Evolutionary conservation across 2,329 filamentous ascomycete species (phyloP), one percentile per base, ranked within the genome.

Genomic region (Colletotrichum destructivum): DNA sequence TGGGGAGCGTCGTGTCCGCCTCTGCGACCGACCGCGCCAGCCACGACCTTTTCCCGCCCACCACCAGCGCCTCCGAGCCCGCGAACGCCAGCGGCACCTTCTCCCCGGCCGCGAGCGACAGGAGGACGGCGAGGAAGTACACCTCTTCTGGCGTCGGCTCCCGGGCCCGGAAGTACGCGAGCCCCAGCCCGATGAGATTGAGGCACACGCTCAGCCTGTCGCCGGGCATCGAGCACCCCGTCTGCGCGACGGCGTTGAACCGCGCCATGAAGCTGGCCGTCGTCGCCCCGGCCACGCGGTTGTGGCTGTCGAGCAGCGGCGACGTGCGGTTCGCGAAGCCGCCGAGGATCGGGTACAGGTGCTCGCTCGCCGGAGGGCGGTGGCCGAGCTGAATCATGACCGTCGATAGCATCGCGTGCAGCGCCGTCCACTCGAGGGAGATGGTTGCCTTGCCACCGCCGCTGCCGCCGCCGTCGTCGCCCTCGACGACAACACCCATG

Each of bases 251-350:
- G 35, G 66, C 60, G 8, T 69, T 69, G 23, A 69, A 69, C 3
- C 61, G 60, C 16, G 60, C 66, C 60, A 69, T 63, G 35, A 69
- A 64, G 51, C 66, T 69, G 11, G 66, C 47, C 42, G 35, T 47
- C 16, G 4, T 38, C 4, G 8, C 26, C 6, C 35, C 57, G 23
- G 23, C 51, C 44, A 51, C 13, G 51, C 51, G 40, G 7, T 51
- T 51, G 16, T 26, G 21, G 42, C 31, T 57, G 13, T 68, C 66
- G 31, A 64, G 26, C 2, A 56, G 59, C 4, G 66, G 66, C 21
- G 66, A 69, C 13, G 66, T 69, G 8, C 60, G 66, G 18, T 69
- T 49, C 7, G 42, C 61, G 26, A 69, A 69, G 6, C 66, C 66
- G 15, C 60, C 49, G 3, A 69, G 60, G 16, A 69, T 64, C 12